Conservation (phyloP, 2,329 filamentous ascomycete genomes). For the Pseudogymnoascus sp. region DNA sequence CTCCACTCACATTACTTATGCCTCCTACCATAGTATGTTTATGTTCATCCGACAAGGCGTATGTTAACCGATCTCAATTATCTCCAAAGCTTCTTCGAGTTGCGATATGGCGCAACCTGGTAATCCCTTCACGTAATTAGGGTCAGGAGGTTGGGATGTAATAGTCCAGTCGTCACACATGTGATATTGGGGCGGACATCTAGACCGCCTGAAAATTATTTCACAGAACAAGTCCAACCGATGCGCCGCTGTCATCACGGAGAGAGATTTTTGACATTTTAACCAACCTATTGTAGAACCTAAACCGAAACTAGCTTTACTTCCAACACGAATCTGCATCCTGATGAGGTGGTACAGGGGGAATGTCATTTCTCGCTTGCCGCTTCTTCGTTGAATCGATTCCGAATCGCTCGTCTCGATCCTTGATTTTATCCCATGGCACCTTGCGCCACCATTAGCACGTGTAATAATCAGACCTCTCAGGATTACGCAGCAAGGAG, state of each 20-base stretch:
- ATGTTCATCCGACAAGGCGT: neutral
- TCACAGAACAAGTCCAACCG: neutral
- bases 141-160: neutral
- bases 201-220: neutral
- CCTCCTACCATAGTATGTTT: no score
- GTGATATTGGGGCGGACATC: neutral
- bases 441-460: constrained; percentile 28
- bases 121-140: neutral
- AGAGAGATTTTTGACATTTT: neutral
- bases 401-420: constrained; percentile 45
- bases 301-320: neutral
- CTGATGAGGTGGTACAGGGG: constrained; percentile 37
- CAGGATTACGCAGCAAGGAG: constrained; percentile 22
- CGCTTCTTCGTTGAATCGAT: constrained; percentile 43
- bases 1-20: no score
- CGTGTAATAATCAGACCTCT: constrained; percentile 16
- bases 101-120: neutral
- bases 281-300: neutral
- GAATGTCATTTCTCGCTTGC: constrained; percentile 44
- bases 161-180: neutral
- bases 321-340: constrained; percentile 43
- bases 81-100: neutral
- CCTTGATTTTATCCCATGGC: constrained; percentile 31
- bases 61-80: neutral
- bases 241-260: neutral